Percentiles rank a stretch among this genome's conserved stretches.
Conservation (phyloP, 805 yeast genomes). For the Candida glaebosa region DNA sequence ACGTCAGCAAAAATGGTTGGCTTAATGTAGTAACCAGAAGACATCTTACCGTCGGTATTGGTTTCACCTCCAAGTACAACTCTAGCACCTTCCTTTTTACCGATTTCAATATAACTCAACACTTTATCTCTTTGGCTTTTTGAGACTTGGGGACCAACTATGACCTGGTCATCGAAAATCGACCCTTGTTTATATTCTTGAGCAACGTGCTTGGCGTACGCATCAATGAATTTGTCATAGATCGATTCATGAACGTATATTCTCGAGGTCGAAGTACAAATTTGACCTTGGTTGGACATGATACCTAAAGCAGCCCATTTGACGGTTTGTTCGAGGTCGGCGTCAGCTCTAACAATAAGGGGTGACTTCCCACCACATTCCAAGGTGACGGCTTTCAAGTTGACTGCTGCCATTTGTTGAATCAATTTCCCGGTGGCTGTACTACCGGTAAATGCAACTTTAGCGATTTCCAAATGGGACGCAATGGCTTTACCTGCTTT, state of each 20-base stretch:
- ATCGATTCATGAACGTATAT: slow-evolving; percentile 54
- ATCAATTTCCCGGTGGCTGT: slow-evolving; percentile 65
- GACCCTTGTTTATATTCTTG: slow-evolving; percentile 53
- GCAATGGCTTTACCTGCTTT: slow-evolving; percentile 69
- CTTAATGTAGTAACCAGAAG: slow-evolving; percentile 61
- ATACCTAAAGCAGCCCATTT: slow-evolving; percentile 68
- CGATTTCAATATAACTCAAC: slow-evolving; percentile 37
- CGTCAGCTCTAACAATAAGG: slow-evolving; percentile 57
- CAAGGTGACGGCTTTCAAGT: slow-evolving; percentile 60
- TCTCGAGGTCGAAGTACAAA: slow-evolving; percentile 66
- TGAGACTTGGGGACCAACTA: slow-evolving; percentile 63
- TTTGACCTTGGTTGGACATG: slow-evolving; percentile 64
- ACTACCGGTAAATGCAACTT: slow-evolving; percentile 65
- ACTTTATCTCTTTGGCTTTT: slow-evolving; percentile 55
- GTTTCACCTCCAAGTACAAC: slow-evolving; percentile 41
- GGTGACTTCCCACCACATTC: slow-evolving; percentile 79
- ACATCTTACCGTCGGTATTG: slow-evolving; percentile 34
- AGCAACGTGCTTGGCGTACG: slow-evolving; percentile 44
- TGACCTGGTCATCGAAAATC: slow-evolving; percentile 44
- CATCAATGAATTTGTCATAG: slow-evolving; percentile 49
- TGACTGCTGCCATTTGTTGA: slow-evolving; percentile 57
- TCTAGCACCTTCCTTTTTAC: slow-evolving; percentile 43
- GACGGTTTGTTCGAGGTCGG: slow-evolving; percentile 61
- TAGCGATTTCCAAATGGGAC: slow-evolving; percentile 52
- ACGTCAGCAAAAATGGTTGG: slow-evolving; percentile 80